Base-by-base conservation (phyloP, 768 basidiomycete species). In the Lentinula edodes region DNA sequence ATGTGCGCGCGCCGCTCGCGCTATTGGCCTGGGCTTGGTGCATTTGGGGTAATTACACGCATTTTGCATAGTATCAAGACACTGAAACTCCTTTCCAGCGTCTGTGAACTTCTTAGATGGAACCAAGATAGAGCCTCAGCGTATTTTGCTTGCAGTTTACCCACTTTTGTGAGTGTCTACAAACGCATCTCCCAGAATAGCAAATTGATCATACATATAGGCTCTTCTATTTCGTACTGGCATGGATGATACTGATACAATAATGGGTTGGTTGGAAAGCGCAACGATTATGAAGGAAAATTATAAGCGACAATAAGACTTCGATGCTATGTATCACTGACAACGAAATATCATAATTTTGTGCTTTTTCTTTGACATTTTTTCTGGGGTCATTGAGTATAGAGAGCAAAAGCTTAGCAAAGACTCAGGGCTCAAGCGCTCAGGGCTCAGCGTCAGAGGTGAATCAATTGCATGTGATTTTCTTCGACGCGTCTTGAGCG, bases 161-260 rank as follows among this genome's bases (percentile, higher is more conserved):
- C 96, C 96, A n/a, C 79, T 97, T 43, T 76, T 95, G 92, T 93
- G 65, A 76, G 91, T 79, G 23, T 46, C 13, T 50, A 42, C n/a
- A 42, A 57, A 35, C 50, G 35, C 42, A 18, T 10, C 60, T 12
- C 45, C 18, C 41, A 50, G 50, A n/a, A 20, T 48, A 28, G 28
- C 3, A 28, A 28, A 5, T 57, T 42, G 58, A 64, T 63, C 6
- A 28, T 39, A 16, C 18, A 23, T 13, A 45, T 66, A 93, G 92
- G 48, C 77, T 97, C 36, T 96, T 97, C 73, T 97, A 95, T 71
- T 95, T 95, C 74, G 87, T 96, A 66, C 76, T 97, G 43, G 92
- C 93, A 3, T 96, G 94, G 94, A 96, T 96, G 94, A 95, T 96
- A 66, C 79, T 96, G 67, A 95, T 96, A 65, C 91, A 94, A 73